These are phyloP conservation scores for Thielaviopsis euricoi DNA, from an alignment of 2,329 filamentous ascomycete genomes.

Conservation along the genomic window DNA sequence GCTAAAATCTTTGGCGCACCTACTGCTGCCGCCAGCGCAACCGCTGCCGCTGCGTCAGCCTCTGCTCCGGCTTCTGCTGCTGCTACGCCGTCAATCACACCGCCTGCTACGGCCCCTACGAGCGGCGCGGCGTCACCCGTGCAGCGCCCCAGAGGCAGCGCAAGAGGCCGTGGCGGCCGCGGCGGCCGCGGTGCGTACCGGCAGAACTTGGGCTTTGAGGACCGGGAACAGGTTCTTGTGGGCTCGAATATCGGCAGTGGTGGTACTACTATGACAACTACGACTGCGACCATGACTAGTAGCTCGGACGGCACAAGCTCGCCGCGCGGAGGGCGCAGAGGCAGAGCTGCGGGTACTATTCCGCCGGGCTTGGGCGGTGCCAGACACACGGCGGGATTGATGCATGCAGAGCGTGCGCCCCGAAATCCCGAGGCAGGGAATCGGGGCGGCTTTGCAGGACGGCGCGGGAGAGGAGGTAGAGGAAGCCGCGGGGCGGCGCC, in stretches of 20 bases:
- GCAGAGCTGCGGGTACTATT: not conserved
- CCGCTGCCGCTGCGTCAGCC: conserved; percentile 1
- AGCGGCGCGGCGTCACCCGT: too few relatives aligned
- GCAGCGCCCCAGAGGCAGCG: conserved; percentile 9
- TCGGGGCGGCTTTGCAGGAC: conserved; percentile 52
- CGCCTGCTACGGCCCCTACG: too few relatives aligned
- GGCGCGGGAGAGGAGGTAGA: not conserved
- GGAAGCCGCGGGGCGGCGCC: not conserved
- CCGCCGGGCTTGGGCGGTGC: conserved; percentile 16
- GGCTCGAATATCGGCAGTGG: too few relatives aligned
- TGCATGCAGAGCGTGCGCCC: conserved; percentile 56
- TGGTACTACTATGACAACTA: too few relatives aligned
- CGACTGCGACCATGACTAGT: not conserved
- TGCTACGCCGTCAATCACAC: not conserved
- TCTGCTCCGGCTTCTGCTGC: conserved; percentile 22
- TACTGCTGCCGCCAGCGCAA: conserved; percentile 14
- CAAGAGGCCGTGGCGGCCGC: conserved; percentile 26
- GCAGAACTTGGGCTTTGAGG: not conserved
- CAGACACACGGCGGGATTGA: conserved; percentile 37
- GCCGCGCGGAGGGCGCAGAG: not conserved
- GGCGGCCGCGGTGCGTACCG: conserved; percentile 18
- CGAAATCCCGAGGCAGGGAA: conserved; percentile 64
- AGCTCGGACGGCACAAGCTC: too few relatives aligned
- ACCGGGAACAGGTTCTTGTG: too few relatives aligned
- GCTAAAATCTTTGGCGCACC: conserved; percentile 65